phyloP scores from a whole-genome alignment of 176 grass and related monocot species.

The Raddia distichophylla region DNA sequence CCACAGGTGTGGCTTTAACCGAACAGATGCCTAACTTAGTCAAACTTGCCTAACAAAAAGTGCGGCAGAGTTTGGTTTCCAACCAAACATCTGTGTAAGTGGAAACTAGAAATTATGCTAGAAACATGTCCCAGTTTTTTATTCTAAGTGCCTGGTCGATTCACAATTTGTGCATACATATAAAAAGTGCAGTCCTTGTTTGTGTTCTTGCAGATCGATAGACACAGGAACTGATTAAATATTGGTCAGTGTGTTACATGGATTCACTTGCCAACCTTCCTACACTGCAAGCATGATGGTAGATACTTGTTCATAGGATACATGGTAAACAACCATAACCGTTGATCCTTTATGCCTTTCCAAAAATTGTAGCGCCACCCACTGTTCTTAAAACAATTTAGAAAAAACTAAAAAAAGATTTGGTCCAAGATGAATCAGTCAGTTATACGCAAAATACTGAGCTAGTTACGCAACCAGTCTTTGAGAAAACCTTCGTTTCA shows the following conservation, averaged over 20 bases:
- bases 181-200: neutral
- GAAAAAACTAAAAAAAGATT: too few species aligned
- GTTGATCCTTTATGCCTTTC: neutral
- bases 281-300: neutral
- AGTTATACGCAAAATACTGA: neutral
- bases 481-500: conserved; percentile 18
- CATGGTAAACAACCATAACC: neutral
- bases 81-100: neutral
- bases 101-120: neutral
- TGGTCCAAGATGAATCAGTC: conserved; percentile 8
- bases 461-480: neutral
- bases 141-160: neutral
- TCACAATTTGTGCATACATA: neutral
- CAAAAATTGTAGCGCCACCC: neutral
- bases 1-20: too few species aligned
- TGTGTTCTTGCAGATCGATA: conserved; percentile 2
- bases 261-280: conserved; percentile 24
- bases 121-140: neutral
- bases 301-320: conserved; percentile 21
- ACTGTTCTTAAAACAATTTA: neutral
- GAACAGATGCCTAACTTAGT: too few species aligned
- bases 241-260: neutral
- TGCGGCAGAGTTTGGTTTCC: too few species aligned
- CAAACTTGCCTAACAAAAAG: too few species aligned
- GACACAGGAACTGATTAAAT: neutral